Evolutionary conservation across 2,329 filamentous ascomycete genomes (phyloP), one percentile per base, ranked within the genome.

Genomic region (Fusarium praegraminearum): DNA sequence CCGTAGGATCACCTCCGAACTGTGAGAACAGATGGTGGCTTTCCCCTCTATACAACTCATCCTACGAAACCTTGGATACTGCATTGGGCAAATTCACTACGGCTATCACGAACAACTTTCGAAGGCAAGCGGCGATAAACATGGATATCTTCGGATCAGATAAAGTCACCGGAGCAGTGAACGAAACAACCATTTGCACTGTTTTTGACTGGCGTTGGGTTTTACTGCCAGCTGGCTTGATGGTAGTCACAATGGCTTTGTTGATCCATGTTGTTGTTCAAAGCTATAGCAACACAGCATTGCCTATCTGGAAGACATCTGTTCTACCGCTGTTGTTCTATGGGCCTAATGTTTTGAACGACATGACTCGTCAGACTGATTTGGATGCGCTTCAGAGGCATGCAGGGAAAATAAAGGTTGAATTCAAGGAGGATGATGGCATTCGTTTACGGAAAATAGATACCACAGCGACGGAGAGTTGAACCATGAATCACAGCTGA

Each of bases 121-220:
- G 59, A 16, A 46, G 2, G 6, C 15, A 62, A 30, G 7, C 38
- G 1, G 11, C n/a, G 7, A 15, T 13, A 9, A 11, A 3, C 4
- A 0, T 7, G 11, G 1, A 5, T 9, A 1, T 18, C 12, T 5
- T n/a, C 15, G n/a, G 22, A 0, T 20, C 12, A 1, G 57, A 53
- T 5, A 18, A 20, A 2, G 40, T 38, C 3, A 13, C 13, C 0
- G 59, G 59, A 1, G 8, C n/a, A 16, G 59, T 50, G 3, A 40
- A 50, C 26, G 57, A 62, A 20, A 62, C 43, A 11, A 33, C 40
- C 8, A 40, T 62, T 1, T 62, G 59, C 1, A 62, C 59, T 2
- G 46, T 54, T 4, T 62, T 62, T 30, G 57, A 62, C 2, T 62
- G 59, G 59, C 57, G 46, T 0, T 62, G 59, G 59, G 28, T 62